Evolutionary conservation across 2,329 filamentous ascomycete species (phyloP).

Genomic region (Fusarium sp.): DNA sequence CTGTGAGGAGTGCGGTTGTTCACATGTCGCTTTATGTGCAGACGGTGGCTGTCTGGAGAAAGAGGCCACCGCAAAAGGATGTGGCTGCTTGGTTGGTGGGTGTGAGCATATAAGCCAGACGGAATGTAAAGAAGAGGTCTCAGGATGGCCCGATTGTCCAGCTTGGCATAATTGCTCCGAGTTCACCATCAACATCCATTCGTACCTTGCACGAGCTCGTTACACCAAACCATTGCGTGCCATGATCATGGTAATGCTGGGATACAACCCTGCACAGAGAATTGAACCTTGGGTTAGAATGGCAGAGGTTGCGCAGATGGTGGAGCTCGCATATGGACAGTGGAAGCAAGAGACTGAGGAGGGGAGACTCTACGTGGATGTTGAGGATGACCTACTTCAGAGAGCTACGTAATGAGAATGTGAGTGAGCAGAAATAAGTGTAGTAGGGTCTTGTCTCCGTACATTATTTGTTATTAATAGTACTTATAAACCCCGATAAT

Average conservation of each 20-base stretch:
- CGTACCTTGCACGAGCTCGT: slow-evolving; percentile 34
- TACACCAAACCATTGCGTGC: slow-evolving; percentile 42
- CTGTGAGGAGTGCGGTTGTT: slow-evolving; percentile 36
- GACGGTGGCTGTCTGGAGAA: slow-evolving; percentile 41
- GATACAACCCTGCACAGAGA: slow-evolving; percentile 28
- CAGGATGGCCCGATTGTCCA: slow-evolving; percentile 20
- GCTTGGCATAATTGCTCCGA: slow-evolving; percentile 31
- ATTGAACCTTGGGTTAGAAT: neutral
- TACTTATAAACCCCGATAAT: neutral
- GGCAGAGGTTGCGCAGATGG: slow-evolving; percentile 14
- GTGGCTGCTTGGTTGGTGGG: slow-evolving; percentile 36
- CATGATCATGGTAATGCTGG: slow-evolving; percentile 39
- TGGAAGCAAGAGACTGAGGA: slow-evolving; percentile 46
- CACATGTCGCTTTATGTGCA: slow-evolving; percentile 43
- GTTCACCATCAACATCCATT: slow-evolving; percentile 44
- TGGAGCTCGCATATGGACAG: slow-evolving; percentile 38
- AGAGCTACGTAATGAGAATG: neutral
- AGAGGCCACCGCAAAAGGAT: slow-evolving; percentile 15
- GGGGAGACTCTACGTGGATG: slow-evolving; percentile 44
- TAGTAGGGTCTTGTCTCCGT: neutral
- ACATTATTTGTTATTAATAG: neutral
- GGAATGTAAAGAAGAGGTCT: slow-evolving; percentile 11
- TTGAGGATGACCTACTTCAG: slow-evolving; percentile 39
- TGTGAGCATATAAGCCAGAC: slow-evolving; percentile 21
- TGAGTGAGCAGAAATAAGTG: neutral